Base-by-base conservation (phyloP, 768 basidiomycete genomes). In the Boletus huronensis region DNA sequence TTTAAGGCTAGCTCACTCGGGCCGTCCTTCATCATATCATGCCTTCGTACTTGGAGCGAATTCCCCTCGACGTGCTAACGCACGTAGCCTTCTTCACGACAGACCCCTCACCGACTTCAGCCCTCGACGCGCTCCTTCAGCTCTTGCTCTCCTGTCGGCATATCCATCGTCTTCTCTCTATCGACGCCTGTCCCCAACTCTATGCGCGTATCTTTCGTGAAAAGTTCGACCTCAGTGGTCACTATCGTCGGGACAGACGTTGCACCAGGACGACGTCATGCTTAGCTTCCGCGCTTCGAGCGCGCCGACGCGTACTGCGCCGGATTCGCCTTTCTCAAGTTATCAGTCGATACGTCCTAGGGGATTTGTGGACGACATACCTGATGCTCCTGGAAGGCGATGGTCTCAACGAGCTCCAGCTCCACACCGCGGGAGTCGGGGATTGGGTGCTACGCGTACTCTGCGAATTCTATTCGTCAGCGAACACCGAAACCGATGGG, bases 331-430 rank as follows among this genome's bases (percentile, higher is more conserved):
- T 63, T 29, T 55, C 48, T 25, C 56, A 57, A 19, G 54, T 78
- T 43, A 67, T 73, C 3, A 39, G 48, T 4, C 58, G 52, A 28
- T 55, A 63, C 26, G 56, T 79, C 41, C 58, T 64, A 1, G 71
- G 74, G 35, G 84, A 84, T 64, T 62, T 87, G 23, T 84, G 82
- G 78, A 78, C 78, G 8, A 77, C 77, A 6, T 74, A 83, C 53
- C 73, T 82, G 57, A 84, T 87, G 80, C 63, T 82, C n/a, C 63
- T 84, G 31, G 86, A 88, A 64, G 79, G 78, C 58, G 75, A 76
- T 35, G 73, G 72, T 3, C 64, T 74, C 47, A 84, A 83, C 59
- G 75, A 75, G 52, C 63, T 56, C 23, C 78, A 83, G 25, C 73
- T 85, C 10, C 62, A 64, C 16, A 58, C 65, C 19, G 76, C 71